Evolutionary conservation across 2,329 filamentous ascomycete species (phyloP).

Genomic region (Helicocarpus griseus): DNA sequence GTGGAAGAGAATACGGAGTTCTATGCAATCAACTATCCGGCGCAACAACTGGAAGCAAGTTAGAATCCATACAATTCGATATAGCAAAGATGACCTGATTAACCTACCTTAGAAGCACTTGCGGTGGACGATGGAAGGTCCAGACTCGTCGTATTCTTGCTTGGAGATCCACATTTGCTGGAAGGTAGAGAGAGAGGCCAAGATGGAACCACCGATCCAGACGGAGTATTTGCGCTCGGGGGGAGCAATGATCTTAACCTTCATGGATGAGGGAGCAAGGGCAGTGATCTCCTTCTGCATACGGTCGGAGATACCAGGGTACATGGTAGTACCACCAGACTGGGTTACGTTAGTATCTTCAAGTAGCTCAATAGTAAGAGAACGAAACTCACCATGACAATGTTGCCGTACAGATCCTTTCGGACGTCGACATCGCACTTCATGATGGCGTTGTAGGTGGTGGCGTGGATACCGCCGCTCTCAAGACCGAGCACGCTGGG

Average conservation of each 20-base stretch:
- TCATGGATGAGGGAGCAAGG: slow-evolving; percentile 98
- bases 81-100: too few relatives aligned
- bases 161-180: slow-evolving; percentile 99
- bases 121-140: slow-evolving; percentile 98
- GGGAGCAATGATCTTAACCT: slow-evolving; percentile 99
- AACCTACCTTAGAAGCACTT: slow-evolving; percentile 93
- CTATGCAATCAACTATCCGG: not conserved
- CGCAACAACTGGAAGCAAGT: not conserved
- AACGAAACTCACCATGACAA: slow-evolving; percentile 81
- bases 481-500: slow-evolving; percentile 96
- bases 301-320: slow-evolving; percentile 99
- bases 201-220: slow-evolving; percentile 99
- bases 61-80: too few relatives aligned
- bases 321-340: slow-evolving; percentile 99
- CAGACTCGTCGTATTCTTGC: slow-evolving; percentile 99
- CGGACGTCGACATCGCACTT: slow-evolving; percentile 99
- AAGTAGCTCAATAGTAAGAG: not conserved
- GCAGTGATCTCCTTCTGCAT: slow-evolving; percentile 99
- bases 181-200: slow-evolving; percentile 99
- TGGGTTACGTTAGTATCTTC: slow-evolving; percentile 29
- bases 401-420: slow-evolving; percentile 99
- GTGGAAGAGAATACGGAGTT: not conserved
- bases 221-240: slow-evolving; percentile 99
- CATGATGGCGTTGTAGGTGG: slow-evolving; percentile 99
- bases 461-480: slow-evolving; percentile 97